Conservation (phyloP, 306 rosid genomes). For the Vigna angularis region DNA sequence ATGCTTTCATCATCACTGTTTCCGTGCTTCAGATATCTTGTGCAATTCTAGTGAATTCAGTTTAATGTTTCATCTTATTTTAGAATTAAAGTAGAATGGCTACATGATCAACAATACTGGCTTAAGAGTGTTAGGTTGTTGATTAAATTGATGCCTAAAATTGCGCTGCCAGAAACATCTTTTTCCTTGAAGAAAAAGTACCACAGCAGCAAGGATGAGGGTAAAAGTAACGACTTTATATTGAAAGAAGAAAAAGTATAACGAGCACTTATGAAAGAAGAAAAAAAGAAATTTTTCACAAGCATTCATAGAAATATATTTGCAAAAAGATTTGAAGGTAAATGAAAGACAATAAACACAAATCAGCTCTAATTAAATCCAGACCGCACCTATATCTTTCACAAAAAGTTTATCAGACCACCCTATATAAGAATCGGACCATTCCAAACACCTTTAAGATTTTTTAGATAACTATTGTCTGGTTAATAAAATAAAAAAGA, state of each 20-base stretch:
- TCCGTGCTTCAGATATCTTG: background rate
- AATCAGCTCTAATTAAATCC: slow-evolving; percentile 17
- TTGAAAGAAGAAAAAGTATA: background rate
- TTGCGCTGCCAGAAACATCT: background rate
- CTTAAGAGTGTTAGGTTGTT: background rate
- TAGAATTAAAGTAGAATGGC: slow-evolving; percentile 19
- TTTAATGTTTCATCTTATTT: slow-evolving; percentile 25
- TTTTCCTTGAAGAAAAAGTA: background rate
- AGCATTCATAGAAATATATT: background rate
- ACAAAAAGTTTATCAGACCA: slow-evolving; percentile 27
- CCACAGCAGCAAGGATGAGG: background rate
- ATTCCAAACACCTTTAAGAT: slow-evolving; percentile 36
- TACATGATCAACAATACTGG: background rate
- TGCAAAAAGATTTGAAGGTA: slow-evolving; percentile 17
- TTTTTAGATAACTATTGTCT: background rate
- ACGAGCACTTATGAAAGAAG: background rate
- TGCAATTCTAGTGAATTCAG: slow-evolving; percentile 13
- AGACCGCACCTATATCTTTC: slow-evolving; percentile 16
- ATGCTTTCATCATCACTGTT: slow-evolving; percentile 9
- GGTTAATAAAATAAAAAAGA: background rate
- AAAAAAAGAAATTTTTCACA: background rate
- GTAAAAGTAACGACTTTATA: background rate
- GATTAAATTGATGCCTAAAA: slow-evolving; percentile 4
- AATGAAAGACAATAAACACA: slow-evolving; percentile 21
- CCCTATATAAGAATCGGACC: slow-evolving; percentile 41